Percentiles rank a stretch among this genome's conserved stretches.
These are phyloP conservation scores for Venturia nashicola DNA, from an alignment of 2,329 filamentous ascomycete genomes.

Conservation along the genomic window DNA sequence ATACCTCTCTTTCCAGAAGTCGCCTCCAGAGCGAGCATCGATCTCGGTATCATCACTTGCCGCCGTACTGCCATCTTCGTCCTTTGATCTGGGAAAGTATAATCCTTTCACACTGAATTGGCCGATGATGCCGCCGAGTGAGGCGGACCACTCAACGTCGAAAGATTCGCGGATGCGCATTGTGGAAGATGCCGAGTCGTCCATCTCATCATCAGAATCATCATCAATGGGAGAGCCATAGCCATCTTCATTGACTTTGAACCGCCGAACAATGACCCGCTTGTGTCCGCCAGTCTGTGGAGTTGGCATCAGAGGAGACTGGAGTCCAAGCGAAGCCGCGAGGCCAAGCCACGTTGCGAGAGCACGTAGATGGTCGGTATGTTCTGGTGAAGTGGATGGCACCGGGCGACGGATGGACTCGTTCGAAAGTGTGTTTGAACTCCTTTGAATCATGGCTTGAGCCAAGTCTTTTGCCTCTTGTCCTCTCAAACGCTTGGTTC, in stretches of 20 bases:
- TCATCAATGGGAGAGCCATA: slow-evolving; percentile 29
- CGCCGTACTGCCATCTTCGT: slow-evolving; percentile 6
- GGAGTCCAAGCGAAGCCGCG: slow-evolving; percentile 16
- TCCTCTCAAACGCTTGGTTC: slow-evolving; percentile 27
- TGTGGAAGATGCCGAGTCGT: slow-evolving; percentile 10
- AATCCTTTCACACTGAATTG: slow-evolving; percentile 32
- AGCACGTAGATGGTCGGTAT: not conserved
- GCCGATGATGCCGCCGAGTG: slow-evolving; percentile 28
- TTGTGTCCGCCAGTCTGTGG: slow-evolving; percentile 16
- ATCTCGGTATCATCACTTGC: not conserved
- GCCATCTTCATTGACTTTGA: slow-evolving; percentile 27
- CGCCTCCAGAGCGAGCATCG: slow-evolving; percentile 5
- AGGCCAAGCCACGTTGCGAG: slow-evolving; percentile 15
- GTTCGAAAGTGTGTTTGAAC: slow-evolving; percentile 20
- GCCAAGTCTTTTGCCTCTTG: slow-evolving; percentile 36
- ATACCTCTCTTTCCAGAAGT: slow-evolving; percentile 23
- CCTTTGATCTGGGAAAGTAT: slow-evolving; percentile 11
- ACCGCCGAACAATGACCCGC: slow-evolving; percentile 29
- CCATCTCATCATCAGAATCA: slow-evolving; percentile 16
- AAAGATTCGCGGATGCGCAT: slow-evolving; percentile 25
- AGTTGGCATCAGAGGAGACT: slow-evolving; percentile 7
- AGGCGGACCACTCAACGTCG: slow-evolving; percentile 31
- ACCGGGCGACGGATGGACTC: not conserved
- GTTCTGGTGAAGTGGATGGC: not conserved
- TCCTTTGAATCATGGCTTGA: slow-evolving; percentile 27